Base-by-base conservation (phyloP, 2,329 filamentous ascomycete genomes). In the Colletotrichum noveboracense region DNA sequence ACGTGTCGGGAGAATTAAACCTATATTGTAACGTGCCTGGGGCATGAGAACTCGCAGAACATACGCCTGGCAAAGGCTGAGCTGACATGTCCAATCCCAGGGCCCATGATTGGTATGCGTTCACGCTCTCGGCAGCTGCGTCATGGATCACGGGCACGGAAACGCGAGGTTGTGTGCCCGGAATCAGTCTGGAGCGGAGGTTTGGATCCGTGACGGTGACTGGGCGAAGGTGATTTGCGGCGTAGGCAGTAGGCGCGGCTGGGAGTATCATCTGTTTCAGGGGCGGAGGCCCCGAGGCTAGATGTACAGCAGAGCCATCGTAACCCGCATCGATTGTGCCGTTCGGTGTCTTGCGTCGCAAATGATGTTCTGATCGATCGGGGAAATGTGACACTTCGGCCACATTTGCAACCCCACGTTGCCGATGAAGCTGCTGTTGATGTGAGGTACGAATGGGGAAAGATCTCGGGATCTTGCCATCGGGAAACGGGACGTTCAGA, bases 261-360 rank as follows among this genome's bases (percentile, higher is more conserved):
- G 95, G 93, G 32, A 98, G 87, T 24, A 97, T 88, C 82, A 98
- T 92, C 82, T 98, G 96, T 85, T 98, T 98, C 62, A 92, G 88
- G 2, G 95, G 93, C 48, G 94, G 95, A 7, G 94, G 93, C 48
- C 94, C 94, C 43, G 93, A 91, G 12, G 90, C 92, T 79, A 93
- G 91, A 81, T 95, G 94, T 26, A 93, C 89, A 2, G 93, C 92
- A 7, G 94, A 95, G 36, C 94, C 95, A 88, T 98, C 96, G 81
- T 98, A 98, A 13, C 95, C 96, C 70, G 95, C 95, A 78, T 96
- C 94, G 76, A 98, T 90, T 48, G 96, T 98, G n/a, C 96, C 97
- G 81, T 93, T 96, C 6, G 96, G 97, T 10, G 96, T 98, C 85
- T 98, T 98, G 78, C 96, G 92, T 78, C 96, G 92, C 72, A 98